Evolutionary conservation across 495 filamentous ascomycete species (phyloP), one percentile per base, ranked within the genome.

Genomic region (Emericellopsis terricola): DNA sequence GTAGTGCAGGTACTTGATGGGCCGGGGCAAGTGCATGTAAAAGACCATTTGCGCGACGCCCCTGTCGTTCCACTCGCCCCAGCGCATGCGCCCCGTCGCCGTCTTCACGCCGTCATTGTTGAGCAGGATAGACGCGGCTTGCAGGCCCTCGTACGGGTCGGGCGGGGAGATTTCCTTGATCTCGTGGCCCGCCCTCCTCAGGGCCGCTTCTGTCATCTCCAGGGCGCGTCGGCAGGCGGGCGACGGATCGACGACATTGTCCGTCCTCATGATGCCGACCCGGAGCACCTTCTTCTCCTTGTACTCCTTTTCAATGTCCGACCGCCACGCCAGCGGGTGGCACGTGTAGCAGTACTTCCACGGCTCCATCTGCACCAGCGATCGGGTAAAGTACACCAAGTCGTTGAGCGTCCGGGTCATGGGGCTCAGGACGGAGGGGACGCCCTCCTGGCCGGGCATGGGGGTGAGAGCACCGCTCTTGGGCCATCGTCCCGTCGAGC

Each of bases 401-500:
- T 38, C 41, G 0, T 36, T 39, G 13, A 57, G 31, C 0, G 40
- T 48, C 4, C 43, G 47, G 10, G 43, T 41, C 9, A 54, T 19
- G 6, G 49, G 41, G 8, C 51, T 48, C 11, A 19, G 23, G 5
- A 41, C 28, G 0, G 53, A 56, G 19, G 36, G 40, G 33, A 49
- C 48, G 1, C 50, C 40, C 15, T 55, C 53, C 41, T 55, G 46
- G 16, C 47, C 58, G 28, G 44, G 54, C 44, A 47, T 60, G 33
- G 79, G 86, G 2, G 89, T 94, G 24, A 64, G 61, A 40, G 82
- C 78, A 4, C 87, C 89, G 26, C 62, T 63, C 48, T 91, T 91
- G 3, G 84, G 85, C 83, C 89, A 97, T 17, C 89, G 65, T 13
- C 89, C 86, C n/a, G 81, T 92, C n/a, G 78, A 84, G 52, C 89